phyloP scores from a whole-genome alignment of 75 land plant species.

The Cunninghamia lanceolata region DNA sequence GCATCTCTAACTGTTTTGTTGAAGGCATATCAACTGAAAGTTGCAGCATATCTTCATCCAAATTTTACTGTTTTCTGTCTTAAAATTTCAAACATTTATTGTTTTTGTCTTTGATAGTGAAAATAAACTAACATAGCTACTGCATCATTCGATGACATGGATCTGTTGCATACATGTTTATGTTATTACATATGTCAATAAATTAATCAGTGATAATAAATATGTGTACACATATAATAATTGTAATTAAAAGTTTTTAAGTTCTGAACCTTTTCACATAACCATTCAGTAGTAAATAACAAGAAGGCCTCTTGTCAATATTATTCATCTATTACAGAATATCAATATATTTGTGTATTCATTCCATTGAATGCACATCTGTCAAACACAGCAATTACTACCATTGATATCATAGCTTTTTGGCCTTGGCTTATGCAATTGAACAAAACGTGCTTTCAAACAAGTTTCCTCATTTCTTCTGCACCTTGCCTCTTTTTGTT shows the following conservation, averaged over 20 bases:
- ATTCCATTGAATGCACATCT: not conserved
- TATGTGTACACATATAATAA: not conserved
- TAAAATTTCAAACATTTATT: not conserved
- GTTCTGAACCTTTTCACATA: not conserved
- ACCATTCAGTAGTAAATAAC: not conserved
- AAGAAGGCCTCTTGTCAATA: not conserved
- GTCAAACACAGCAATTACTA: not conserved
- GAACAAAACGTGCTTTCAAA: not conserved
- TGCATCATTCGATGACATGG: not conserved
- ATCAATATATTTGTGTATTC: not conserved
- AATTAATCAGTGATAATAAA: not conserved
- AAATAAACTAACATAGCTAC: not conserved
- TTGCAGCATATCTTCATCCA: not conserved
- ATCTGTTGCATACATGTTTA: not conserved
- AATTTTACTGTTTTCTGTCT: not conserved
- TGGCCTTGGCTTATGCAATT: not conserved
- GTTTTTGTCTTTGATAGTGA: not conserved
- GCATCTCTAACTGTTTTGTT: not conserved
- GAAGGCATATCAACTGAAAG: not conserved
- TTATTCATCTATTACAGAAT: not conserved
- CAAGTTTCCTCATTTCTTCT: not conserved
- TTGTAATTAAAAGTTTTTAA: not conserved
- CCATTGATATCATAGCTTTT: not conserved
- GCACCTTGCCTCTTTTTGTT: not conserved
- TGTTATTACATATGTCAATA: not conserved